A percentile compares a stretch with the other conserved stretches of the same genome.
Evolutionary conservation across 257 asterid genomes (phyloP).

Genomic region (Solanum pinnatisectum): DNA sequence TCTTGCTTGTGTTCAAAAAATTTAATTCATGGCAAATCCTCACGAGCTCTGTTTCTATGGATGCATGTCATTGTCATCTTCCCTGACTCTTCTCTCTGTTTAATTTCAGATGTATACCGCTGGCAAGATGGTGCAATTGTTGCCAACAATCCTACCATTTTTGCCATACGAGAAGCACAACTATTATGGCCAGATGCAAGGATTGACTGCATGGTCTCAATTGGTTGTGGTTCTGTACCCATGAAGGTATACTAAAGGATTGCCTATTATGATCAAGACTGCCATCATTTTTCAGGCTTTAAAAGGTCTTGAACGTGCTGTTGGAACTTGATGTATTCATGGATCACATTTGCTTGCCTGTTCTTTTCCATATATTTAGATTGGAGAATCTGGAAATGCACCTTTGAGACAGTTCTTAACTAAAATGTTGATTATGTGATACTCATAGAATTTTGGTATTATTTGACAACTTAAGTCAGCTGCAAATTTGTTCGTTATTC

Average conservation of each 20-base stretch:
- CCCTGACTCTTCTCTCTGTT: constrained; percentile 1
- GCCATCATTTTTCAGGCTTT: neutral
- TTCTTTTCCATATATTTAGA: neutral
- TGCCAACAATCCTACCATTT: constrained; percentile 95
- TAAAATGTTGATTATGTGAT: neutral
- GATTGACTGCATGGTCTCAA: constrained; percentile 89
- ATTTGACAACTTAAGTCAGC: neutral
- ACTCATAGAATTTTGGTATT: neutral
- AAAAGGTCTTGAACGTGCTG: neutral
- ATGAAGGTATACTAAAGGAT: constrained; percentile 51
- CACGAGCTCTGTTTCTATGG: constrained; percentile 1
- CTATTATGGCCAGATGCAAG: constrained; percentile 94
- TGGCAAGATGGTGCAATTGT: constrained; percentile 99
- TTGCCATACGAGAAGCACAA: constrained; percentile 93
- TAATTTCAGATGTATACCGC: constrained; percentile 57
- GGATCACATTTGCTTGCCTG: neutral
- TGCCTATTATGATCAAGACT: neutral
- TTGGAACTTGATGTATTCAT: neutral
- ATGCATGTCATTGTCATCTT: constrained; percentile 9
- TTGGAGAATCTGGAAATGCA: neutral
- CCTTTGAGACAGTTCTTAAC: neutral
- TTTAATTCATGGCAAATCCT: constrained; percentile 1
- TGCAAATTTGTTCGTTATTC: neutral
- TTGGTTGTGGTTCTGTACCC: constrained; percentile 96
- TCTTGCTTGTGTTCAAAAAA: neutral